A percentile compares a stretch with the other conserved stretches of the same genome.
These are phyloP conservation scores for Fomitiporia mediterranea DNA, from an alignment of 1,284 basidiomycete species.

Conservation along the genomic window DNA sequence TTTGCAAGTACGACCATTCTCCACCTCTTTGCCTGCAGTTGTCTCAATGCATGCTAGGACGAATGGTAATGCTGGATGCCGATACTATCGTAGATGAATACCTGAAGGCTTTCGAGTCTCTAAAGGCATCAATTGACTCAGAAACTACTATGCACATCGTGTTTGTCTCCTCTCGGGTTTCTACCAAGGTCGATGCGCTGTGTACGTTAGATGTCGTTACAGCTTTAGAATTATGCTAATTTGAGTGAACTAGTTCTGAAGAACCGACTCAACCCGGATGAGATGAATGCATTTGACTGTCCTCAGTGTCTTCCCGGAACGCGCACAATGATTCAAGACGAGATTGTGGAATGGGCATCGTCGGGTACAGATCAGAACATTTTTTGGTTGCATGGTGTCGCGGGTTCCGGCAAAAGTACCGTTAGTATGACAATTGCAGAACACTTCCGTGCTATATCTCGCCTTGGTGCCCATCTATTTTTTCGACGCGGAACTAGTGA, in stretches of 20 bases:
- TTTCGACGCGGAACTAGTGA: constrained; percentile 21
- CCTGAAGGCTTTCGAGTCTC: background rate
- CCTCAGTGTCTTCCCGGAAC: background rate
- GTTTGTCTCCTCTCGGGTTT: background rate
- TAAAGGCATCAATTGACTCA: background rate
- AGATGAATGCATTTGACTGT: background rate
- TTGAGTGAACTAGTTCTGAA: background rate
- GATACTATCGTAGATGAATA: background rate
- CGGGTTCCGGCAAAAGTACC: constrained; percentile 3
- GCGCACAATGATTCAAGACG: background rate
- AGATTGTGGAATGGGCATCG: background rate
- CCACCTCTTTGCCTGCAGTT: background rate
- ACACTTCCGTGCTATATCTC: background rate
- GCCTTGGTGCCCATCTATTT: constrained; percentile 25
- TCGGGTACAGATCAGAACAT: background rate
- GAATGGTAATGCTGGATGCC: constrained; percentile 1
- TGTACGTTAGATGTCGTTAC: background rate
- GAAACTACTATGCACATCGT: background rate
- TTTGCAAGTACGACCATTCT: background rate
- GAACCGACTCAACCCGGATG: background rate
- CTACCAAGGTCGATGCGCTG: background rate
- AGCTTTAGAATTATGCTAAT: background rate
- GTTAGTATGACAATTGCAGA: background rate
- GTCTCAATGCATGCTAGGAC: background rate
- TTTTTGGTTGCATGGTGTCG: background rate